Evolutionary conservation across 192 early-diverging fungal species (phyloP).

Genomic region (Entophlyctis luteolus): DNA sequence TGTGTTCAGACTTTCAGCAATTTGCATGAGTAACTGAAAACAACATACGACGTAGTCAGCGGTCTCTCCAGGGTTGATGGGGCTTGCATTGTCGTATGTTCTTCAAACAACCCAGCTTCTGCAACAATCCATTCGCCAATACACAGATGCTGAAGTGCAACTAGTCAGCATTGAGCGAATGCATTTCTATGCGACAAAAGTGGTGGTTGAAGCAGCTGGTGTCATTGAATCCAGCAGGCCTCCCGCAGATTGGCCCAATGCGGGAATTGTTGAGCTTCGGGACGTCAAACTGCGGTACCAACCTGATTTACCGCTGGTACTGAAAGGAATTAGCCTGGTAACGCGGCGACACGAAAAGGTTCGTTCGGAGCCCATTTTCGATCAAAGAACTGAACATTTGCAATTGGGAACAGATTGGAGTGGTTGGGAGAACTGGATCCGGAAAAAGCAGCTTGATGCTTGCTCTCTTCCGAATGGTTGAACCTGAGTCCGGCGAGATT

Average conservation of each 20-base stretch:
- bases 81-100: slow-evolving; percentile 25
- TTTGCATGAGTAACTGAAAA: background rate
- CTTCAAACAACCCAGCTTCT: slow-evolving; percentile 30
- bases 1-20: background rate
- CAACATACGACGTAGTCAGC: slow-evolving; percentile 3
- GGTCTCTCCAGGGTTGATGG: slow-evolving; percentile 25
- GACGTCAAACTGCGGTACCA: slow-evolving; percentile 43
- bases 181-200: slow-evolving; percentile 22
- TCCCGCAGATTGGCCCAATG: slow-evolving; percentile 39
- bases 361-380: background rate
- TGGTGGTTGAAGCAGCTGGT: slow-evolving; percentile 66
- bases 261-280: slow-evolving; percentile 38
- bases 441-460: slow-evolving; percentile 46
- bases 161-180: slow-evolving; percentile 27
- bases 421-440: slow-evolving; percentile 48
- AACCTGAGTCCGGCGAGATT: slow-evolving; percentile 53
- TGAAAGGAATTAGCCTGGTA: slow-evolving; percentile 36
- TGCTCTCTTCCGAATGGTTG: slow-evolving; percentile 44
- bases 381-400: background rate
- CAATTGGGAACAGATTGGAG: slow-evolving; percentile 20
- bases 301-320: slow-evolving; percentile 35
- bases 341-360: slow-evolving; percentile 38
- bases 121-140: slow-evolving; percentile 27
- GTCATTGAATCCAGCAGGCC: slow-evolving; percentile 38
- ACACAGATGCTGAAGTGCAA: slow-evolving; percentile 33